A percentile compares a stretch with the other conserved stretches of the same genome.
phyloP scores from a whole-genome alignment of 257 asterid genomes.

The Plantago ovata region DNA sequence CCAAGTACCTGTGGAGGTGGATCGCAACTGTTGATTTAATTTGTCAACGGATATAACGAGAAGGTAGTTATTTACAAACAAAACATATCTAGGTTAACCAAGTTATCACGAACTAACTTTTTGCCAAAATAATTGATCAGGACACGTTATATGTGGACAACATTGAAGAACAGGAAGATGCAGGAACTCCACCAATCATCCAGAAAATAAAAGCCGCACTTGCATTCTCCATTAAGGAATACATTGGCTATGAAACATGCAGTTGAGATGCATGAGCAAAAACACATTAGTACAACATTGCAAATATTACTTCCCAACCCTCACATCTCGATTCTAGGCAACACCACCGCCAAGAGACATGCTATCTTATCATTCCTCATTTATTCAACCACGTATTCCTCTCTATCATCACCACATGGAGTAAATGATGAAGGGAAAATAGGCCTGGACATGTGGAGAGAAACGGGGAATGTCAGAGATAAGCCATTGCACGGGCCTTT shows the following conservation, averaged over 20 bases:
- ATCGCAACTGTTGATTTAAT: constrained; percentile 55
- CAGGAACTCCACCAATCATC: constrained; percentile 66
- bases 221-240: constrained; percentile 63
- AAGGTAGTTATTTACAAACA: constrained; percentile 33
- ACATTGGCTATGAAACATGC: constrained; percentile 37
- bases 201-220: constrained; percentile 62
- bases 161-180: constrained; percentile 75
- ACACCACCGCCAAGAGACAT: constrained; percentile 38
- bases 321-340: constrained; percentile 43
- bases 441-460: constrained; percentile 30
- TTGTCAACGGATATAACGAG: constrained; percentile 37
- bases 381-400: constrained; percentile 28
- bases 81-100: too few relatives aligned
- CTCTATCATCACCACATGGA: background rate
- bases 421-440: background rate
- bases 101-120: background rate
- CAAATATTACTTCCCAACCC: constrained; percentile 41
- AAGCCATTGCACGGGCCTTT: constrained; percentile 64
- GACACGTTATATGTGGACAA: constrained; percentile 51
- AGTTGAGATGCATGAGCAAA: constrained; percentile 34
- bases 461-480: constrained; percentile 18
- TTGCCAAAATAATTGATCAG: constrained; percentile 17
- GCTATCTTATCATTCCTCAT: constrained; percentile 57
- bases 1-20: constrained; percentile 84
- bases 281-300: constrained; percentile 35